Percentiles rank a stretch among this genome's conserved stretches.
phyloP scores from a whole-genome alignment of 148 eudicot genomes.

The Vaccinium macrocarpon region DNA sequence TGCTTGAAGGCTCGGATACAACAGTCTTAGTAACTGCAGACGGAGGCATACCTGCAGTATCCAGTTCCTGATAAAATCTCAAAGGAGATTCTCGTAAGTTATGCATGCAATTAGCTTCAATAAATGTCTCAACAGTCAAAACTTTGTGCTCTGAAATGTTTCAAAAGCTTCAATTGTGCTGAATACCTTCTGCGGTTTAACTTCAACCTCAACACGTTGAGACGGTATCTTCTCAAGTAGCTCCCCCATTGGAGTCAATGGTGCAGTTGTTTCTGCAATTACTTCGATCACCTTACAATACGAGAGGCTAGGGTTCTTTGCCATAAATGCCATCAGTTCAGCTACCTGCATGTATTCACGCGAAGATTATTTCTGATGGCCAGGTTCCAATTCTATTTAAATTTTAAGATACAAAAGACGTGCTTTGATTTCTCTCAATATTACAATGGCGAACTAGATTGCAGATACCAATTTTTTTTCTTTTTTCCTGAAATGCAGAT shows the following conservation, averaged over 20 bases:
- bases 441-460: background rate
- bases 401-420: background rate
- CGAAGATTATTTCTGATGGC: background rate
- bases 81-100: slow-evolving; percentile 6
- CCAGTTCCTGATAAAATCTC: slow-evolving; percentile 32
- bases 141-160: background rate
- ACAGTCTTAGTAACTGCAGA: slow-evolving; percentile 25
- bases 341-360: slow-evolving; percentile 56
- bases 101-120: background rate
- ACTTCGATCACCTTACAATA: slow-evolving; percentile 84
- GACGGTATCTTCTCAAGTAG: slow-evolving; percentile 77
- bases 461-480: background rate
- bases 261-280: slow-evolving; percentile 86
- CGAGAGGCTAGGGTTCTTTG: slow-evolving; percentile 59
- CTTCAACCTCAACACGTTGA: slow-evolving; percentile 33
- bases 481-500: background rate
- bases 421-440: background rate
- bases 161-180: background rate
- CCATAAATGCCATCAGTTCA: slow-evolving; percentile 84
- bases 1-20: slow-evolving; percentile 28
- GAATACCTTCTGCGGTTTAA: slow-evolving; percentile 37
- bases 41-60: slow-evolving; percentile 21
- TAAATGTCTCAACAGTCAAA: background rate
- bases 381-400: background rate
- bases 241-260: slow-evolving; percentile 66